These are phyloP conservation scores for Penicillium sp. DNA, from an alignment of 2,329 filamentous ascomycete species.

Conservation along the genomic window DNA sequence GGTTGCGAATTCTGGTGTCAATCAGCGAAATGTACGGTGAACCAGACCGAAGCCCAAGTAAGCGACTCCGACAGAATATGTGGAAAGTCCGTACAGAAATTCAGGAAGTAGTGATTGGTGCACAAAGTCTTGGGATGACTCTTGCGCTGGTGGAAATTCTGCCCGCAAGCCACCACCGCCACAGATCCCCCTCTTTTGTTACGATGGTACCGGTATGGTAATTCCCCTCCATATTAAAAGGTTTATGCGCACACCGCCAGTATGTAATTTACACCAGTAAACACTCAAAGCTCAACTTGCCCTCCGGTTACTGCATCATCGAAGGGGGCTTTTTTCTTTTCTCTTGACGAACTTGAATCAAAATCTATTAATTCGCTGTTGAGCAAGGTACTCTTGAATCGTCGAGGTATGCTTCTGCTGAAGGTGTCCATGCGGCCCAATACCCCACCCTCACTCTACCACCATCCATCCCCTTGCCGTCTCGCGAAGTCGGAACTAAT, in stretches of 20 bases:
- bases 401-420: slow-evolving; percentile 25
- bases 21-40: slow-evolving; percentile 1
- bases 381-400: neutral
- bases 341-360: neutral
- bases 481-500: slow-evolving; percentile 19
- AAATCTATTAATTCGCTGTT: slow-evolving; percentile 17
- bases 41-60: neutral
- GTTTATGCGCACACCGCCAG: slow-evolving; percentile 4
- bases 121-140: slow-evolving; percentile 18
- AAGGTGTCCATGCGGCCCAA: slow-evolving; percentile 33
- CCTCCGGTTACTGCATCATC: slow-evolving; percentile 11
- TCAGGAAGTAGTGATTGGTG: slow-evolving; percentile 9
- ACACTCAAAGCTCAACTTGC: slow-evolving; percentile 3
- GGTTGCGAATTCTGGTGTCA: slow-evolving; percentile 22
- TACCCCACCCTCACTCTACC: slow-evolving; percentile 33
- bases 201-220: slow-evolving; percentile 19
- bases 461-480: slow-evolving; percentile 25
- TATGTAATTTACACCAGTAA: slow-evolving; percentile 22
- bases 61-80: slow-evolving; percentile 2
- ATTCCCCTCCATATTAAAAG: neutral
- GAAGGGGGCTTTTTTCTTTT: slow-evolving; percentile 10
- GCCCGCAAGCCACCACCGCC: slow-evolving; percentile 32
- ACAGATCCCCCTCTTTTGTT: slow-evolving; percentile 27
- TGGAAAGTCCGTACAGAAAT: slow-evolving; percentile 1
- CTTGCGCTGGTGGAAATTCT: slow-evolving; percentile 23